Base-by-base conservation (phyloP, 1,139 yeast species). In the Yamadazyma dushanensis region DNA sequence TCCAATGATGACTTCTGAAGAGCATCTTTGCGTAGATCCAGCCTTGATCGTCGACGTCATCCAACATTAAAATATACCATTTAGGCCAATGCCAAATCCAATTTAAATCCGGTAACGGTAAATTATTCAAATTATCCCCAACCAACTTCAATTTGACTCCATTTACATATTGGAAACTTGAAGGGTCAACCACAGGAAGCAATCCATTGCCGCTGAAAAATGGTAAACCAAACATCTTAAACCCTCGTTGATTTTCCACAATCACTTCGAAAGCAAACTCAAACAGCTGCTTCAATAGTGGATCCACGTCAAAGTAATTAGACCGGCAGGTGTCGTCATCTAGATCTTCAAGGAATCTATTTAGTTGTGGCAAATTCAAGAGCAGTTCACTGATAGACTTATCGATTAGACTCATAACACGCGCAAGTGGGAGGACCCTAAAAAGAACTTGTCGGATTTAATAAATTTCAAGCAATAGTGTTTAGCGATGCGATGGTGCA, bases 1-100 rank as follows among this genome's bases (percentile, higher is more conserved):
- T 73, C 90, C 90, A 83, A 35, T 65, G 56, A 6, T 50, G 51
- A 34, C 74, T 67, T 5, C 61, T 59, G 48, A 80, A 81, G 21
- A 68, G 47, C 3, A 68, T 42, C 45, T 66, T 59, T 25, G 83
- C 71, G 51, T 84, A 84, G 16, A 76, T 57, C 92, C 94, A 84
- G 2, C 94, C 94, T 45, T 80, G 83, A 45, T 82, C 88, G 53
- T 84, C 94, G 11, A 82, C 75, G 48, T 83, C 89, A 31, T 72
- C 69, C 22, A 75, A 61, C 94, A 83, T 83, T 45, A 82, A 69
- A 8, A 82, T 78, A 49, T 80, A 80, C 94, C 92, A 84, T 20
- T 66, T 57, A 24, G 69, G 67, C 94, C 94, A 84, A 17, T 61
- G 54, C 94, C 94, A 84, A 38, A 59, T 57, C 94, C 92, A 84